These are phyloP conservation scores for Rugonectria rugulosa DNA, from an alignment of 2,329 filamentous ascomycete species.

Conservation along the genomic window DNA sequence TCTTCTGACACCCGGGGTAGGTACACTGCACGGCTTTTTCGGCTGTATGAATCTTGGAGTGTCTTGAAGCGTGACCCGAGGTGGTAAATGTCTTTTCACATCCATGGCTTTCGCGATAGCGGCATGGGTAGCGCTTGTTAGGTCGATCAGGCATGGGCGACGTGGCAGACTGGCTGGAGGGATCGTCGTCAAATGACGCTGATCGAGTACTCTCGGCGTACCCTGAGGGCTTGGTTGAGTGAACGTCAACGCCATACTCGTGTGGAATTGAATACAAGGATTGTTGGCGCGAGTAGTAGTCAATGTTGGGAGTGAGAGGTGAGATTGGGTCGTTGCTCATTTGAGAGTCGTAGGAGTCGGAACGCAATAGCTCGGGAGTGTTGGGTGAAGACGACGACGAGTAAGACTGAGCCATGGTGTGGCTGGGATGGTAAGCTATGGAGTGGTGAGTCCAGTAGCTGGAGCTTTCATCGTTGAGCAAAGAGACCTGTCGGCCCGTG, in stretches of 20 bases:
- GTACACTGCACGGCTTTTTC: conserved; percentile 78
- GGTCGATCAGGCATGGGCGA: conserved; percentile 54
- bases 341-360: conserved; percentile 69
- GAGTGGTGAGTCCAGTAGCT: conserved; percentile 32
- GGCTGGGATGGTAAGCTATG: conserved; percentile 46
- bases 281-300: conserved; percentile 49
- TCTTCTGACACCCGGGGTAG: conserved; percentile 76
- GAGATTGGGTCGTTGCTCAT: conserved; percentile 62
- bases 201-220: conserved; percentile 55
- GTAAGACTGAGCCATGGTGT: conserved; percentile 44
- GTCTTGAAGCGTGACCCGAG: conserved; percentile 83
- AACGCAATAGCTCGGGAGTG: conserved; percentile 66
- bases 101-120: conserved; percentile 72
- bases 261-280: conserved; percentile 50
- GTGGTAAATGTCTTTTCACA: conserved; percentile 86
- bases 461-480: conserved; percentile 62
- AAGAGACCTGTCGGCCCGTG: conserved; percentile 64
- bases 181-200: conserved; percentile 60
- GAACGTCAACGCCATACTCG: conserved; percentile 43
- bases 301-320: conserved; percentile 62
- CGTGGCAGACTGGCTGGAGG: conserved; percentile 46
- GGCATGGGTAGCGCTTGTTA: conserved; percentile 76
- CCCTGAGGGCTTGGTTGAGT: conserved; percentile 50
- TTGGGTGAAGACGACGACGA: conserved; percentile 56
- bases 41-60: conserved; percentile 84